A percentile compares a stretch with the other conserved stretches of the same genome.
phyloP scores from a whole-genome alignment of 2,329 filamentous ascomycete species.

The Pleoardoris graminearum region DNA sequence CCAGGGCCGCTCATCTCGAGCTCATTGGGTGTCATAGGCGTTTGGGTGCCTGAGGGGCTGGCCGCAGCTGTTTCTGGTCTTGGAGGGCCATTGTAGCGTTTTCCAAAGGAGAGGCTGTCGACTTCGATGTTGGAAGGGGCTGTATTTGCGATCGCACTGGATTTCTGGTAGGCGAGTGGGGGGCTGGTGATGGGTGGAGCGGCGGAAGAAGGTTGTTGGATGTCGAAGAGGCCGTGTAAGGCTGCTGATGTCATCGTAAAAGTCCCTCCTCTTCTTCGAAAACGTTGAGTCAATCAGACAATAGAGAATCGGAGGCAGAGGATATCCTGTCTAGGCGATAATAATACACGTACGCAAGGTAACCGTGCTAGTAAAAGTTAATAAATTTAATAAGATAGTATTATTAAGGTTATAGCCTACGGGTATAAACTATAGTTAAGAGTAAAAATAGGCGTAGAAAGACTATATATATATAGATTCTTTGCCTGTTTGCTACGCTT shows the following conservation, averaged over 20 bases:
- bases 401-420: no score
- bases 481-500: no score
- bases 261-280: not conserved
- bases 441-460: no score
- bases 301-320: not conserved
- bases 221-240: slow-evolving; percentile 49
- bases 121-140: slow-evolving; percentile 42
- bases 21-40: slow-evolving; percentile 44
- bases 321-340: no score
- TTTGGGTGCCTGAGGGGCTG: slow-evolving; percentile 20
- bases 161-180: slow-evolving; percentile 41
- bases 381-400: no score
- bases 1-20: slow-evolving; percentile 60
- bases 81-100: slow-evolving; percentile 25
- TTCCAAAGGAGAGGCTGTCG: slow-evolving; percentile 30
- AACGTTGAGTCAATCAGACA: not conserved
- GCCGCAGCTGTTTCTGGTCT: slow-evolving; percentile 19
- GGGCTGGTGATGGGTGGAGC: slow-evolving; percentile 44
- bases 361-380: no score
- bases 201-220: slow-evolving; percentile 34
- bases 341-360: no score
- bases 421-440: no score
- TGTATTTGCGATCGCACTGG: slow-evolving; percentile 17
- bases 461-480: no score
- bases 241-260: slow-evolving; percentile 40